A percentile compares a stretch with the other conserved stretches of the same genome.
phyloP scores from a whole-genome alignment of 441 rosid species.

The Theobroma grandiflorum region DNA sequence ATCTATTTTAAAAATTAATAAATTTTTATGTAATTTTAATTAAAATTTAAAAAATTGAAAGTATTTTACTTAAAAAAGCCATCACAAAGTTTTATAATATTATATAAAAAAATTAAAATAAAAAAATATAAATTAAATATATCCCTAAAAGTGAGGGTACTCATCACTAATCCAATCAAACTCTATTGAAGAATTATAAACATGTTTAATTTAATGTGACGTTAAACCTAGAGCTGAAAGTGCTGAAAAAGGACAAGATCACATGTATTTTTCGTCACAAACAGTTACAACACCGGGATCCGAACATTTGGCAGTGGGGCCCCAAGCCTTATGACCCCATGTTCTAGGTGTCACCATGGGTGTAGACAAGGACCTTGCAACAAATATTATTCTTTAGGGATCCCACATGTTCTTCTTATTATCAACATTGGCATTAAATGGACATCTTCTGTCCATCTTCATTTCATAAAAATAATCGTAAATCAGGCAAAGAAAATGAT shows the following conservation, averaged over 20 bases:
- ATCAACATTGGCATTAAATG: not conserved
- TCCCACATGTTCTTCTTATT: not conserved
- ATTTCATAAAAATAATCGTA: not conserved
- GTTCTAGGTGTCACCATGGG: not conserved
- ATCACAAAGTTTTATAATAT: no score
- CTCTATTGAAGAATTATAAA: not conserved
- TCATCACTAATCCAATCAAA: not conserved
- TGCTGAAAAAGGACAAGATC: not conserved
- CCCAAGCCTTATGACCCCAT: not conserved
- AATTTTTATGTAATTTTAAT: no score
- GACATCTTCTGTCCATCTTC: no score
- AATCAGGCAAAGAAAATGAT: not conserved
- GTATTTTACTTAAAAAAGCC: no score
- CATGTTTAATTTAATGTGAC: not conserved
- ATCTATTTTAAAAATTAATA: no score
- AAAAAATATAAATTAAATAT: no score
- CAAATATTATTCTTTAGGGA: no score
- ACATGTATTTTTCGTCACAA: not conserved
- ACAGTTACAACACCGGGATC: not conserved
- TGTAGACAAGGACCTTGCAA: not conserved
- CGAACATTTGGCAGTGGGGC: not conserved
- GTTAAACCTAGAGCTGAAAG: not conserved
- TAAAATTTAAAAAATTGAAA: no score
- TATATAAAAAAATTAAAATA: no score
- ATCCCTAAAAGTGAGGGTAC: no score